Base-by-base conservation (phyloP, 805 yeast genomes). In the Ascoidea asiatica region DNA sequence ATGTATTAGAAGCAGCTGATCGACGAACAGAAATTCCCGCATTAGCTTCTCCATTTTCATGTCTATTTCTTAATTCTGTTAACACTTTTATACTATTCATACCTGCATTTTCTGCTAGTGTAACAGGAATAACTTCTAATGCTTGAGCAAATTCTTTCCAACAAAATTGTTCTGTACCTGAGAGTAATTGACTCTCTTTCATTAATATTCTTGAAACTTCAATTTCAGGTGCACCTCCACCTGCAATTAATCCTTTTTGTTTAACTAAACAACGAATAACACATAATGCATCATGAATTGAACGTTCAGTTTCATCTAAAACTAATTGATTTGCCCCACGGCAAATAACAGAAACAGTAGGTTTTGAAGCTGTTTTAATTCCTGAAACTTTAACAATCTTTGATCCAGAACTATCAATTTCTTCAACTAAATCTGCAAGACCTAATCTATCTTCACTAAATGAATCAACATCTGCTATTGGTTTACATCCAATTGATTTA, bases 151-250 rank as follows among this genome's bases (percentile, higher is more conserved):
- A 88, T 64, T 89, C 96, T 58, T 79, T 81, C 78, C 85, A 89
- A 54, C 94, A 89, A 51, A 86, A 77, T 45, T 90, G 89, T 62
- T 88, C 95, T 8, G 86, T 84, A 43, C 97, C 97, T 18, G 84
- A 74, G 52, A 82, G 69, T 44, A 75, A 66, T 51, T 78, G 72
- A 23, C 94, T 72, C 61, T 87, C 95, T 53, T 76, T 78, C 53
- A 74, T 67, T 52, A 88, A 65, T 13, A 75, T 74, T 50, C 90
- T 76, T 8, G 95, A 77, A 5, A 86, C 80, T 67, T 89, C 96
- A 52, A 88, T 78, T 65, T 88, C 97, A 40, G 97, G 95, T 5
- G 98, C 97, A 56, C 97, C 98, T 51, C 98, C 99, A 55, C 99
- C 99, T 13, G 97, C 96, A 65, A 92, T 88, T 58, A 84, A 68